These are phyloP conservation scores for Kwoniella sp. DNA, from an alignment of 768 basidiomycete genomes.

Conservation along the genomic window DNA sequence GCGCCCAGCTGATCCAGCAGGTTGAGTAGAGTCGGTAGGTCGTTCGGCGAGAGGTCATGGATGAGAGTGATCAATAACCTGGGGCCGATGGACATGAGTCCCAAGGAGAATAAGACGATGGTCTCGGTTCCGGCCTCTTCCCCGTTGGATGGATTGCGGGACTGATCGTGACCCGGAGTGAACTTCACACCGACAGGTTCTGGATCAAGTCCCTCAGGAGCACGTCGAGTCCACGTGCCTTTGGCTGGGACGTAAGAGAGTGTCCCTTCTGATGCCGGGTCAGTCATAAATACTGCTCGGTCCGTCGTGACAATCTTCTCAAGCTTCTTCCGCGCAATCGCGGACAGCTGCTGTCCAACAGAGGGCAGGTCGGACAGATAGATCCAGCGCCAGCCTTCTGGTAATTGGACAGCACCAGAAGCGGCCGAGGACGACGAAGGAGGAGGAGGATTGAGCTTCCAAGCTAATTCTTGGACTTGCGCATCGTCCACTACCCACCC, in stretches of 20 bases:
- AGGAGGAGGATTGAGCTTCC: conserved; percentile 24
- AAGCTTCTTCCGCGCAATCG: conserved; percentile 3
- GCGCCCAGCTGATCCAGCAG: conserved; percentile 28
- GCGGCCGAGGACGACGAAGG: neutral
- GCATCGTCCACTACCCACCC: conserved; percentile 38
- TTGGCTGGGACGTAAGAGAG: conserved; percentile 13
- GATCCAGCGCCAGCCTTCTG: conserved; percentile 19
- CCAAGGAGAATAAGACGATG: conserved; percentile 34
- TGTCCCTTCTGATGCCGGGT: conserved; percentile 22
- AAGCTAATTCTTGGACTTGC: conserved; percentile 25
- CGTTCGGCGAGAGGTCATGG: conserved; percentile 19
- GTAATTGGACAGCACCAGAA: neutral
- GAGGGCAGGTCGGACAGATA: conserved; percentile 12
- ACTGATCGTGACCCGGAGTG: neutral
- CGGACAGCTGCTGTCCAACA: neutral
- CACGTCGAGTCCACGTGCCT: conserved; percentile 7
- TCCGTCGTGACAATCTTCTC: conserved; percentile 6
- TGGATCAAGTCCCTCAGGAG: neutral
- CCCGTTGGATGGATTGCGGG: neutral
- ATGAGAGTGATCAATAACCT: conserved; percentile 31
- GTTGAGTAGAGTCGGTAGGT: conserved; percentile 24
- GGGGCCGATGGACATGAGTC: conserved; percentile 19
- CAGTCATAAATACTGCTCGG: conserved; percentile 9
- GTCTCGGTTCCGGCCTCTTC: too few species aligned
- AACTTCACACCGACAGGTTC: conserved; percentile 1